Conservation (phyloP, 345 rosid species). For the Corchorus capsularis region DNA sequence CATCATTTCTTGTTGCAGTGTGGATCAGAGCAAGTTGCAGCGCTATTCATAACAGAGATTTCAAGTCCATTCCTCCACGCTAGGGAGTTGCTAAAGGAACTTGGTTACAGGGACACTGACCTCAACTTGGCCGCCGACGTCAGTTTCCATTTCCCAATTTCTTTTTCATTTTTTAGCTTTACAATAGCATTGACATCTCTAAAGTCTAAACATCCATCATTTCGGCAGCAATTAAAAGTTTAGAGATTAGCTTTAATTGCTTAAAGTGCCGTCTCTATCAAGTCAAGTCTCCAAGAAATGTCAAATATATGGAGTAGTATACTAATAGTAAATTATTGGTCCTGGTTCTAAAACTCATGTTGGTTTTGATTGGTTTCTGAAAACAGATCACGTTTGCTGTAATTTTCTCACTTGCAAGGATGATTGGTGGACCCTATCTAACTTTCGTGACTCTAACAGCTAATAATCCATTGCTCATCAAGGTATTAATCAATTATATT, state of each 20-base stretch:
- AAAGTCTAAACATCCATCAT: too few species aligned
- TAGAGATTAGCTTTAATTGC: not conserved
- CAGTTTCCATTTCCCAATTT: conserved; percentile 20
- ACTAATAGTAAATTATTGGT: not conserved
- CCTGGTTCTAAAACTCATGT: too few species aligned
- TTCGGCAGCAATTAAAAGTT: not conserved
- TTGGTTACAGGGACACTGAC: conserved; percentile 67
- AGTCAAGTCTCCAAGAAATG: not conserved
- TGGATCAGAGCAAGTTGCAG: conserved; percentile 69
- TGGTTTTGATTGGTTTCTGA: not conserved
- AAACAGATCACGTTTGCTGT: conserved; percentile 48
- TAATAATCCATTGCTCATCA: conserved; percentile 46
- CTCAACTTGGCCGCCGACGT: conserved; percentile 78
- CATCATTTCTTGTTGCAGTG: conserved; percentile 32
- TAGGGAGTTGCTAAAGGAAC: conserved; percentile 83
- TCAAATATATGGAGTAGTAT: not conserved
- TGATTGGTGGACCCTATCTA: conserved; percentile 57
- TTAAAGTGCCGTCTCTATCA: not conserved
- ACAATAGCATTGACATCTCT: not conserved
- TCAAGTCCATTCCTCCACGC: conserved; percentile 90
- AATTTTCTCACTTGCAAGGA: conserved; percentile 55
- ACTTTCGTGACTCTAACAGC: conserved; percentile 38
- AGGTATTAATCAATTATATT: conserved; percentile 33
- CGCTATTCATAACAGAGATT: conserved; percentile 75
- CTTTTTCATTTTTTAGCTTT: not conserved